A percentile compares a stretch with the other conserved stretches of the same genome.
Evolutionary conservation across 805 yeast species (phyloP).

Genomic region (baker's yeast (Saccharomyces cerevisiae)): DNA sequence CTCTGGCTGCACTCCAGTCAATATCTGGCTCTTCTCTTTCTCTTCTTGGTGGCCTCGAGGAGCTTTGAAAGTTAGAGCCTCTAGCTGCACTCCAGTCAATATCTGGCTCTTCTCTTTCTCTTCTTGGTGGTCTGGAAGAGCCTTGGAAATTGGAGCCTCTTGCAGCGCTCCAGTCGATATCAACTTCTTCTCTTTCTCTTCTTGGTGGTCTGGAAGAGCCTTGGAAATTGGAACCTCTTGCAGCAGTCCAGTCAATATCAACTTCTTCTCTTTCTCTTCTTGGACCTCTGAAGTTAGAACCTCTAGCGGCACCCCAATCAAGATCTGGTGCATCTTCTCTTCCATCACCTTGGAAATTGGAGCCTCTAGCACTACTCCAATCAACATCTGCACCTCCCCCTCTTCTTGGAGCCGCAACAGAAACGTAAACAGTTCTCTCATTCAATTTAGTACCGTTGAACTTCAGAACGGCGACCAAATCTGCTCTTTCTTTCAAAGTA

Average conservation of each 20-base stretch:
- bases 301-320: slow-evolving; percentile 48
- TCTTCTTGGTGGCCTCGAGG: slow-evolving; percentile 27
- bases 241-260: slow-evolving; percentile 28
- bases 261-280: slow-evolving; percentile 31
- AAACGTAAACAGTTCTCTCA: slow-evolving; percentile 63
- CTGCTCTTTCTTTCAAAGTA: slow-evolving; percentile 69
- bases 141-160: slow-evolving; percentile 32
- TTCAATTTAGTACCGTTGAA: slow-evolving; percentile 61
- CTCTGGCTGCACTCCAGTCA: slow-evolving; percentile 39
- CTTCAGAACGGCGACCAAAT: slow-evolving; percentile 63
- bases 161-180: slow-evolving; percentile 51
- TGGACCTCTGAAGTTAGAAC: slow-evolving; percentile 30
- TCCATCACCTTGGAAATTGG: slow-evolving; percentile 19
- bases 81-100: slow-evolving; percentile 36
- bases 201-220: slow-evolving; percentile 24
- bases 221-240: slow-evolving; percentile 32
- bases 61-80: slow-evolving; percentile 27
- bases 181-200: slow-evolving; percentile 39
- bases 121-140: slow-evolving; percentile 19
- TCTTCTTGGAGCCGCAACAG: slow-evolving; percentile 69
- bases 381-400: slow-evolving; percentile 41
- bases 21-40: slow-evolving; percentile 37
- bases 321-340: slow-evolving; percentile 36
- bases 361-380: slow-evolving; percentile 38
- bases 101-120: slow-evolving; percentile 33